Evolutionary conservation across 2,329 filamentous ascomycete species (phyloP), one percentile per base, ranked within the genome.

Genomic region (Penicillium italicum): DNA sequence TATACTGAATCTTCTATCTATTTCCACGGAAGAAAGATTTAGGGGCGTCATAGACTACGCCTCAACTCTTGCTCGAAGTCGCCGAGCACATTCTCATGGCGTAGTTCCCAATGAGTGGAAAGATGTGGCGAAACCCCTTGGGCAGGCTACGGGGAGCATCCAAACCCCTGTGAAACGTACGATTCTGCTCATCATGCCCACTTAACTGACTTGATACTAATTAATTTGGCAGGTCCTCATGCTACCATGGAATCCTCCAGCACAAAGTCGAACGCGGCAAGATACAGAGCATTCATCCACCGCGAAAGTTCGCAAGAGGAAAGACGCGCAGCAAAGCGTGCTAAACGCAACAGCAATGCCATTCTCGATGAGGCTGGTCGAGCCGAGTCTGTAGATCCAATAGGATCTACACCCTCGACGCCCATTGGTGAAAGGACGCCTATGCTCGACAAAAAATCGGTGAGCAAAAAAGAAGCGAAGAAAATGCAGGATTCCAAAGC

Each of bases 381-480:
- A 61, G 66, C 82, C 26, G 80, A 83, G 14, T 83, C 83, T 24
- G 77, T 80, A 12, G 83, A 83, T 16, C 80, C 84, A 11, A 81
- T 81, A 2, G 87, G 84, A 0, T 84, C 86, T 3, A 84, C 83
- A 6, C 79, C 83, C 1, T 80, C 83, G 10, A 74, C 75, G 2
- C 75, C 76, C 9, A 61, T 74, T 4, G 70, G 64, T 3, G 75
- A 77, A n/a, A 67, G 70, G 40, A 84, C 86, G 1, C 82, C 86
- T 0, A 86, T 88, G 51, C 70, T 78, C 1, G 80, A 84, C 36
- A 77, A 77, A 62, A 93, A 91, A 72, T 81, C 85, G 4, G 81
- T 90, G 49, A 89, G 88, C 5, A 97, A 97, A 80, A 97, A 97
- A 76, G 91, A 96, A 71, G 81, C 88, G 69, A 90, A 87, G 72